Evolutionary conservation across 306 rosid species (phyloP), one percentile per base, ranked within the genome.

Genomic region (Abrus precatorius): DNA sequence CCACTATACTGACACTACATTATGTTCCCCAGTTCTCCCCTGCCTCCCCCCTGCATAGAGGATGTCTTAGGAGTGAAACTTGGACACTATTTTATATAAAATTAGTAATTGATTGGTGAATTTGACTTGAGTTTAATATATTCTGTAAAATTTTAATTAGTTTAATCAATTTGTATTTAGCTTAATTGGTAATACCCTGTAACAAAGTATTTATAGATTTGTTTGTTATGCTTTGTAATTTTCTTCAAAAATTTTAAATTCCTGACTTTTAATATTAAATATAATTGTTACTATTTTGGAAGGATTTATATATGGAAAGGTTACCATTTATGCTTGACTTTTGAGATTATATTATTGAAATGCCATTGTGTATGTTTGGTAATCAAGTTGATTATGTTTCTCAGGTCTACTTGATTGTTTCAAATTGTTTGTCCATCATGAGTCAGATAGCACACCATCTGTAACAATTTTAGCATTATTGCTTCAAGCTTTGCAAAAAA

Each of bases 401-500:
- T 72, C 91, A 95, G 99, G 86, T 89, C 87, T 95, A 36, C 86
- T 80, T 72, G 81, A 81, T 60, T 64, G 78, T 54, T 95, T 92
- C 86, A 82, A 72, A 70, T 73, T 27, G 6, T 95, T 82, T 82
- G 80, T 84, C 77, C 55, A 63, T 80, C 87, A 79, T 34, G 78
- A 87, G 36, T 84, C 89, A 70, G 90, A 91, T 82, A 79, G 90
- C 85, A 93, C 96, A 0, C 97, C 98, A 13, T 30, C 72, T 44
- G 87, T 77, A 62, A 87, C 97, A 8, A 78, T 95, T 38, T 81
- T 90, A 74, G 55, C 89, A 75, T 86, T 85, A 76, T 80, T 95
- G 87, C 94, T 95, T 59, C 94, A 89, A 76, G 88, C 93, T 6
- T 84, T 95, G 70, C 99, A 95, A 74, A 93, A 88, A 79, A 69